A percentile compares a stretch with the other conserved stretches of the same genome.
phyloP scores from a whole-genome alignment of 345 rosid genomes.

The Eutrema japonicum region DNA sequence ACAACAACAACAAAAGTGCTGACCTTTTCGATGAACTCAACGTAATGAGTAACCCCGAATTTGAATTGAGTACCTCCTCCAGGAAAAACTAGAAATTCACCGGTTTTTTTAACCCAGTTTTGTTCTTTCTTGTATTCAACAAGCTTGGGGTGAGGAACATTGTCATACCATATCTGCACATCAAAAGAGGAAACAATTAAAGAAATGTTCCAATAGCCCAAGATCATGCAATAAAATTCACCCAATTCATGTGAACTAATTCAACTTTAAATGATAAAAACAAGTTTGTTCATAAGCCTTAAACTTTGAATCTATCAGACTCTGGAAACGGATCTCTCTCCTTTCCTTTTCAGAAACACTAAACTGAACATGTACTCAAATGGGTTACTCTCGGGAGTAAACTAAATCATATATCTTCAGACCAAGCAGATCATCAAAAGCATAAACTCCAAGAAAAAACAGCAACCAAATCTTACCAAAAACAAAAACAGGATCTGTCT shows the following conservation, averaged over 20 bases:
- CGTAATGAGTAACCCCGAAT: constrained; percentile 71
- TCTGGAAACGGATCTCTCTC: neutral
- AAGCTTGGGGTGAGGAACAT: constrained; percentile 94
- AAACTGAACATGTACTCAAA: constrained; percentile 2
- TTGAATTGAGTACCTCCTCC: constrained; percentile 98
- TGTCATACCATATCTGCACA: constrained; percentile 73
- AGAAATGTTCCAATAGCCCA: constrained; percentile 3
- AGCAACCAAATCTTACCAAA: constrained; percentile 55
- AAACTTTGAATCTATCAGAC: constrained; percentile 5
- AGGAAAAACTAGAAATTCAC: constrained; percentile 73
- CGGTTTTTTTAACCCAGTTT: constrained; percentile 77
- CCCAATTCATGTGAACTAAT: neutral
- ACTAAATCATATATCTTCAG: constrained; percentile 14
- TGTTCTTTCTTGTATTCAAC: constrained; percentile 96
- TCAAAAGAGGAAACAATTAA: neutral
- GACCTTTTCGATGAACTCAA: constrained; percentile 72
- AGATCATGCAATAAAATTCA: neutral
- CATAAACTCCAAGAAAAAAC: neutral
- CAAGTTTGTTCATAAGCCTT: neutral
- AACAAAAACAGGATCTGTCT: constrained; percentile 50
- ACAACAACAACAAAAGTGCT: neutral
- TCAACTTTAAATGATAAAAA: neutral
- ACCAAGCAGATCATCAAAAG: constrained; percentile 29
- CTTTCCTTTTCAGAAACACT: constrained; percentile 6
- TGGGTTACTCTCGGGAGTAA: constrained; percentile 5